Evolutionary conservation across 441 rosid genomes (phyloP).

Genomic region (Omphalea diandra): DNA sequence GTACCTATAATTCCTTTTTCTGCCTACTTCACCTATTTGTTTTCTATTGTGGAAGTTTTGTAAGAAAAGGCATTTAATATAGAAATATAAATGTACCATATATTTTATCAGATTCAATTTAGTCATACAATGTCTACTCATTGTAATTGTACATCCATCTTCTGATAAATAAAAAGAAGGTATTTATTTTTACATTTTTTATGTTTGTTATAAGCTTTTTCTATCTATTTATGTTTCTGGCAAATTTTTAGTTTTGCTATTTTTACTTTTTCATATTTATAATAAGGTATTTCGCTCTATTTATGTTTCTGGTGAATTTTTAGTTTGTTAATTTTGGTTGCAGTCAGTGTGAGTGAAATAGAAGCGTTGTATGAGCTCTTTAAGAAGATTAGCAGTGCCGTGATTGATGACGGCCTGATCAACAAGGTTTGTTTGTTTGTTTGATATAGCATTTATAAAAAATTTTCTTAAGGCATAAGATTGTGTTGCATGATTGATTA

Average conservation of each 20-base stretch:
- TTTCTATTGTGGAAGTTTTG: not conserved
- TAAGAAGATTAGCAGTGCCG: conserved; percentile 98
- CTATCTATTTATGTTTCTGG: conserved; percentile 15
- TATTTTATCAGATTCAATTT: not conserved
- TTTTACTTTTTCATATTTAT: not conserved
- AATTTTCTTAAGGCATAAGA: no score
- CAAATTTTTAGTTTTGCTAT: conserved; percentile 19
- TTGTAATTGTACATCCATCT: not conserved
- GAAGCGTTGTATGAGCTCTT: conserved; percentile 97
- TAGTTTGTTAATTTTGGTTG: no score
- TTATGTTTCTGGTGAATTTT: no score
- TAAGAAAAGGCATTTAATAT: not conserved
- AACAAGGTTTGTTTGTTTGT: no score
- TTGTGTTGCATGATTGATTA: no score
- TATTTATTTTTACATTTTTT: not conserved
- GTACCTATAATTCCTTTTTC: not conserved
- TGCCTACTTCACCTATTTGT: not conserved
- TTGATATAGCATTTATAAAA: no score
- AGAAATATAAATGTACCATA: not conserved
- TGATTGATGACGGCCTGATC: conserved; percentile 92
- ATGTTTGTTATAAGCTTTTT: not conserved
- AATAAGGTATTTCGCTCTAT: no score
- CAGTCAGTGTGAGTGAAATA: conserved; percentile 97
- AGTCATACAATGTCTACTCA: not conserved
- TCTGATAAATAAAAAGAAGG: not conserved